A percentile compares a stretch with the other conserved stretches of the same genome.
These are phyloP conservation scores for Castanea mollissima DNA, from an alignment of 306 rosid species.

Conservation along the genomic window DNA sequence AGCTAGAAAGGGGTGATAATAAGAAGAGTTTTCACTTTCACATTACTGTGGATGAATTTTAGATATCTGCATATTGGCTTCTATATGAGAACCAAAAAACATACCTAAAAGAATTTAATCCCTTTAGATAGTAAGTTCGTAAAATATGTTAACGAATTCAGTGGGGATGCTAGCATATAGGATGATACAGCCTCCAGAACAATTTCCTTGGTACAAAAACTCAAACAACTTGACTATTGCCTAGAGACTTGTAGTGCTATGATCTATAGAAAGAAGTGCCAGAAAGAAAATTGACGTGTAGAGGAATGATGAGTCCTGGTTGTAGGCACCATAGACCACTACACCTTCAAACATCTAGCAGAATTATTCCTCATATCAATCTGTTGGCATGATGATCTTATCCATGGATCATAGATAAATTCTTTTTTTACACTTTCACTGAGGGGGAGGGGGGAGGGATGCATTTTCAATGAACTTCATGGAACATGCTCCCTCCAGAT, in stretches of 20 bases:
- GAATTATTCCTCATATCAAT: neutral
- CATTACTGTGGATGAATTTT: neutral
- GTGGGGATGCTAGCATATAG: neutral
- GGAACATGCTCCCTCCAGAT: neutral
- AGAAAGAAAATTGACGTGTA: neutral
- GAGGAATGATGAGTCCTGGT: neutral
- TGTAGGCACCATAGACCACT: neutral
- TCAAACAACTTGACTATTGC: neutral
- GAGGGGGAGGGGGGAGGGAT: too few relatives aligned
- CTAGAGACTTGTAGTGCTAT: neutral
- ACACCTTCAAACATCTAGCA: neutral
- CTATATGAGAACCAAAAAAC: neutral
- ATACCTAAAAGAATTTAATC: neutral
- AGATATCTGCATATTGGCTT: neutral
- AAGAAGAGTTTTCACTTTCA: neutral
- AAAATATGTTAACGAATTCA: neutral
- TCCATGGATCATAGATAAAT: neutral
- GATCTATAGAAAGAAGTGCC: neutral
- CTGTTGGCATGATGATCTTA: neutral
- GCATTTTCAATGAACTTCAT: neutral
- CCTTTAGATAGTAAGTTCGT: too few relatives aligned
- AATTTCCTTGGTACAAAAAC: neutral
- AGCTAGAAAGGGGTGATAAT: neutral
- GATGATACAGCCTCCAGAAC: neutral
- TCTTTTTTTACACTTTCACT: neutral